Evolutionary conservation across 2,329 filamentous ascomycete species (phyloP).

Genomic region (Didymosphaeria variabile): DNA sequence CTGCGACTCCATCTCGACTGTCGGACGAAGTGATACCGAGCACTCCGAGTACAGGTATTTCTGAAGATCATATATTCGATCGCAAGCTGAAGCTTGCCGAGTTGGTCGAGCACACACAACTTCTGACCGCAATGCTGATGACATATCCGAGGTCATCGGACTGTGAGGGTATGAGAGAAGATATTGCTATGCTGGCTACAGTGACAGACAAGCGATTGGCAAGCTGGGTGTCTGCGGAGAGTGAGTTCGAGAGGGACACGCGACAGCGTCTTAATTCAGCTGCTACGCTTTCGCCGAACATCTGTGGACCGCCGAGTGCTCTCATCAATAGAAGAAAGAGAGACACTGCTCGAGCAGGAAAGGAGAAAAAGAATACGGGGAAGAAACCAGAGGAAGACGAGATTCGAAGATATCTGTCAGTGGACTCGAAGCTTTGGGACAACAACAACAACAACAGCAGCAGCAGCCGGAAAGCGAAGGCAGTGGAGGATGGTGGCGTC

Average conservation of each 20-base stretch:
- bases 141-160: slow-evolving; percentile 27
- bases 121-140: slow-evolving; percentile 29
- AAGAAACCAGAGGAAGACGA: slow-evolving; percentile 19
- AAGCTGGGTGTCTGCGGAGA: slow-evolving; percentile 24
- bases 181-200: slow-evolving; percentile 29
- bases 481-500: slow-evolving; percentile 16
- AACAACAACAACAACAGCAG: neutral
- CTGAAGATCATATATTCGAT: slow-evolving; percentile 19
- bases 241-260: slow-evolving; percentile 2
- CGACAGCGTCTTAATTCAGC: slow-evolving; percentile 9
- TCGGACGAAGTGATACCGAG: neutral
- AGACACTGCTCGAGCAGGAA: neutral
- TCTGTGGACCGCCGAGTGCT: neutral
- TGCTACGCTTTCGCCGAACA: neutral
- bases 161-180: slow-evolving; percentile 24
- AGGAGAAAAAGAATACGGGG: neutral
- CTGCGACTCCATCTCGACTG: slow-evolving; percentile 2
- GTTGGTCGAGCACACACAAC: slow-evolving; percentile 26
- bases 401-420: slow-evolving; percentile 25
- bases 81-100: slow-evolving; percentile 16
- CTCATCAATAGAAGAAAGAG: neutral
- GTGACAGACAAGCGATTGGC: slow-evolving; percentile 25
- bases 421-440: slow-evolving; percentile 30
- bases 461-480: neutral
- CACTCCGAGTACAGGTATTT: slow-evolving; percentile 11